A percentile compares a stretch with the other conserved stretches of the same genome.
Conservation (phyloP, 495 filamentous ascomycete species). For the Articulospora tetracladia region DNA sequence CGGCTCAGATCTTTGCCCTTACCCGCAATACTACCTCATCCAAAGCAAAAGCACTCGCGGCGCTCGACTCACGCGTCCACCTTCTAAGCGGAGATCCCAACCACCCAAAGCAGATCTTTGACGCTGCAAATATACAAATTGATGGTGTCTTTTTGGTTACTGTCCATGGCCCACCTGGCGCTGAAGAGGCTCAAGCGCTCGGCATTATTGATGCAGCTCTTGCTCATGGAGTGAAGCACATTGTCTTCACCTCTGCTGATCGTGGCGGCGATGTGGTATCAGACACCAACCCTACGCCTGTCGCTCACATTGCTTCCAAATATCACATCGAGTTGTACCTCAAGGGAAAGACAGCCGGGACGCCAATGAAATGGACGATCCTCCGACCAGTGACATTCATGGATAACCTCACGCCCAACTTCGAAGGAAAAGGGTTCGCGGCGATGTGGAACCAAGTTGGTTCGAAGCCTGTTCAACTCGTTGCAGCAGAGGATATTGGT, state of each 20-base stretch:
- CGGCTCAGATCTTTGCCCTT: slow-evolving; percentile 62
- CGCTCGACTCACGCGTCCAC: slow-evolving; percentile 29
- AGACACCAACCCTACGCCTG: slow-evolving; percentile 51
- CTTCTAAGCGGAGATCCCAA: slow-evolving; percentile 17
- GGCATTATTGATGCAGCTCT: slow-evolving; percentile 57
- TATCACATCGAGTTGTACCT: slow-evolving; percentile 63
- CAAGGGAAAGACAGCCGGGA: slow-evolving; percentile 24
- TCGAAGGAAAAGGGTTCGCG: slow-evolving; percentile 59
- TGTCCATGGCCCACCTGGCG: slow-evolving; percentile 27
- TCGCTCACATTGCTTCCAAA: slow-evolving; percentile 68
- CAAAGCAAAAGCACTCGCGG: slow-evolving; percentile 47
- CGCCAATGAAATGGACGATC: slow-evolving; percentile 54
- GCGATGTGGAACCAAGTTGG: slow-evolving; percentile 42
- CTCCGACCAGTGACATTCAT: slow-evolving; percentile 65
- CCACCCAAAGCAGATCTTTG: slow-evolving; percentile 34
- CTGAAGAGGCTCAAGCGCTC: slow-evolving; percentile 60
- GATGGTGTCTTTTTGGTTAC: slow-evolving; percentile 44
- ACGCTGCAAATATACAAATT: slow-evolving; percentile 37
- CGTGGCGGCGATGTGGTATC: slow-evolving; percentile 56
- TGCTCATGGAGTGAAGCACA: slow-evolving; percentile 53
- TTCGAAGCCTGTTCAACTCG: slow-evolving; percentile 47
- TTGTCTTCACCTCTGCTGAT: slow-evolving; percentile 69
- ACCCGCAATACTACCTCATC: slow-evolving; percentile 58
- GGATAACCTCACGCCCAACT: slow-evolving; percentile 57
- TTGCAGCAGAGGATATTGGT: slow-evolving; percentile 60